These are phyloP conservation scores for Trichosporon sp. DNA, from an alignment of 1,284 basidiomycete genomes.

Conservation along the genomic window DNA sequence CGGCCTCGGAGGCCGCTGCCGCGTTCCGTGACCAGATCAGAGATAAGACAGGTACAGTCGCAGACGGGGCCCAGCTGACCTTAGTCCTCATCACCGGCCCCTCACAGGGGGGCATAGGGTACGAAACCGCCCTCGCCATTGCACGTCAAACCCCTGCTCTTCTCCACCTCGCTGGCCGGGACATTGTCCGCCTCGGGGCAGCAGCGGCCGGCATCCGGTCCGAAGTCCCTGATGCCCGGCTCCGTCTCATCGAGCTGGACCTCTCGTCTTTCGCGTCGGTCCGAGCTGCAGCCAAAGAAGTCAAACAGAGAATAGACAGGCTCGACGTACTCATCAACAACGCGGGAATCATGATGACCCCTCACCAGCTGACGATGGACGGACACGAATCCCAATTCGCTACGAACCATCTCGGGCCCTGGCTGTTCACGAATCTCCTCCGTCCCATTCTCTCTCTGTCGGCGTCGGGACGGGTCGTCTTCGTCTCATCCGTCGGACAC, in stretches of 20 bases:
- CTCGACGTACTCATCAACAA: slow-evolving; percentile 45
- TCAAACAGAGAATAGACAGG: slow-evolving; percentile 13
- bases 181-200: slow-evolving; percentile 22
- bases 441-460: too few relatives aligned
- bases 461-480: not conserved
- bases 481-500: slow-evolving; percentile 29
- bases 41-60: not conserved
- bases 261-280: slow-evolving; percentile 27
- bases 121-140: slow-evolving; percentile 23
- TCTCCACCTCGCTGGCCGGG: slow-evolving; percentile 34
- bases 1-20: not conserved
- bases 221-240: slow-evolving; percentile 19
- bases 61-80: not conserved
- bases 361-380: slow-evolving; percentile 34
- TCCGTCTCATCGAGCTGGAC: slow-evolving; percentile 28
- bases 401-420: slow-evolving; percentile 45
- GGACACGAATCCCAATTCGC: slow-evolving; percentile 45
- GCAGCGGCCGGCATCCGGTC: slow-evolving; percentile 24
- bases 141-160: slow-evolving; percentile 30
- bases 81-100: slow-evolving; percentile 36
- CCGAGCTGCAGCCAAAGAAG: slow-evolving; percentile 25
- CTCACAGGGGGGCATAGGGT: slow-evolving; percentile 24
- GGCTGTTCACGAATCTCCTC: slow-evolving; percentile 38
- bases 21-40: not conserved
- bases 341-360: slow-evolving; percentile 39